Percentiles rank a stretch among this genome's conserved stretches.
These are phyloP conservation scores for Niveomyces coronatus DNA, from an alignment of 2,329 filamentous ascomycete genomes.

Conservation along the genomic window DNA sequence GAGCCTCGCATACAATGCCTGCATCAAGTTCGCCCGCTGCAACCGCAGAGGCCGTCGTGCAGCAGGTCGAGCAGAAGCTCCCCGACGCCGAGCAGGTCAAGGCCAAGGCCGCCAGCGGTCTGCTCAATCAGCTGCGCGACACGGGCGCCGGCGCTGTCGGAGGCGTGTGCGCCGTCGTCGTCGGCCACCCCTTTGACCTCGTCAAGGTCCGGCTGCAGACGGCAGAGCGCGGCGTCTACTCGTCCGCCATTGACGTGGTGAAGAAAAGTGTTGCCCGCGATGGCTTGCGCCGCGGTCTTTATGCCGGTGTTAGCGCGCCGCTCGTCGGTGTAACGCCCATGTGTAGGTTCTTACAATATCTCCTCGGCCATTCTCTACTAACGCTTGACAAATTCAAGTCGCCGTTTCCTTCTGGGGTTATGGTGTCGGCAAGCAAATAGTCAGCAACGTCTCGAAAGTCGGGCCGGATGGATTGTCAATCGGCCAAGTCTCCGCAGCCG, in stretches of 20 bases:
- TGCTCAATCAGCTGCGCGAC: conserved; percentile 56
- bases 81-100: conserved; percentile 31
- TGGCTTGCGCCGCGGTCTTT: conserved; percentile 70
- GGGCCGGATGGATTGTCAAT: conserved; percentile 66
- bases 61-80: conserved; percentile 32
- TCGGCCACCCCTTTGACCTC: conserved; percentile 93
- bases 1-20: conserved; percentile 14
- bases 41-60: conserved; percentile 24
- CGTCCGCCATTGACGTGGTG: conserved; percentile 82
- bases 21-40: conserved; percentile 11
- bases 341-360: conserved; percentile 55
- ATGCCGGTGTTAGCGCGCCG: conserved; percentile 94
- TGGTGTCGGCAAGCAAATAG: conserved; percentile 86
- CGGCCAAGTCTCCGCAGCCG: conserved; percentile 79
- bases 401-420: conserved; percentile 76
- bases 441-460: conserved; percentile 56
- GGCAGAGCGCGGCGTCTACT: conserved; percentile 87
- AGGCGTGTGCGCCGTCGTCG: conserved; percentile 85
- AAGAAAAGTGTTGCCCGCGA: conserved; percentile 79
- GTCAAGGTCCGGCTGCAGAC: conserved; percentile 98
- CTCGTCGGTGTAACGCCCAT: conserved; percentile 95
- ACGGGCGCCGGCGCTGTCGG: conserved; percentile 86
- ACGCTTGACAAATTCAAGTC: conserved; percentile 31
- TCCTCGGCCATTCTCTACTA: background rate
- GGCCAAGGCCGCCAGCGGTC: conserved; percentile 23